Evolutionary conservation across 2,329 filamentous ascomycete species (phyloP).

Genomic region (Zymoseptoria brevis): DNA sequence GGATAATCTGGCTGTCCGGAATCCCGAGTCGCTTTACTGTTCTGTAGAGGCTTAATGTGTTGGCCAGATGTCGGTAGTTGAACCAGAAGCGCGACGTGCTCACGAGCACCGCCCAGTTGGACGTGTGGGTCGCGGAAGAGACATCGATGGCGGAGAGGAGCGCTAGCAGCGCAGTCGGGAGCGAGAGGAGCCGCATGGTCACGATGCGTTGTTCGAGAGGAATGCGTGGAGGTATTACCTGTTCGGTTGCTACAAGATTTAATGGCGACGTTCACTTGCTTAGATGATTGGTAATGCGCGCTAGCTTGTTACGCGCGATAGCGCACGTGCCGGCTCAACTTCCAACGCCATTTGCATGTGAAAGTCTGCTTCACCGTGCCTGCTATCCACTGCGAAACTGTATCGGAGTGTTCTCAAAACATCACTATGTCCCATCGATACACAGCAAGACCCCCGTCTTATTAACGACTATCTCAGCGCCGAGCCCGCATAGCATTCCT

Average conservation of each 20-base stretch:
- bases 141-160: slow-evolving; percentile 26
- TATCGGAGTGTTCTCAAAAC: background rate
- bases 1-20: slow-evolving; percentile 96
- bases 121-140: slow-evolving; percentile 70
- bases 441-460: no score
- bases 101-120: slow-evolving; percentile 98
- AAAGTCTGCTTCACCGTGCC: background rate
- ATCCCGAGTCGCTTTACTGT: slow-evolving; percentile 97
- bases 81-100: slow-evolving; percentile 99
- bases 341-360: background rate
- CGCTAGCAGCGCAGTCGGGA: slow-evolving; percentile 22
- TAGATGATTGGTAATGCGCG: background rate
- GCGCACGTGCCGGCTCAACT: background rate
- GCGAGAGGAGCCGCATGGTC: slow-evolving; percentile 21
- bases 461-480: no score
- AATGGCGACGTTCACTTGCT: background rate
- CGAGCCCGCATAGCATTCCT: background rate
- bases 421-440: no score
- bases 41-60: slow-evolving; percentile 93
- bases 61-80: slow-evolving; percentile 97
- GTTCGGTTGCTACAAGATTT: background rate
- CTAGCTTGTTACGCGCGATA: background rate
- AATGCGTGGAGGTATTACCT: background rate
- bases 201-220: background rate
- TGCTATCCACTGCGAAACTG: background rate